Base-by-base conservation (phyloP, 768 basidiomycete species). In the Fistulinella prunicolor region DNA sequence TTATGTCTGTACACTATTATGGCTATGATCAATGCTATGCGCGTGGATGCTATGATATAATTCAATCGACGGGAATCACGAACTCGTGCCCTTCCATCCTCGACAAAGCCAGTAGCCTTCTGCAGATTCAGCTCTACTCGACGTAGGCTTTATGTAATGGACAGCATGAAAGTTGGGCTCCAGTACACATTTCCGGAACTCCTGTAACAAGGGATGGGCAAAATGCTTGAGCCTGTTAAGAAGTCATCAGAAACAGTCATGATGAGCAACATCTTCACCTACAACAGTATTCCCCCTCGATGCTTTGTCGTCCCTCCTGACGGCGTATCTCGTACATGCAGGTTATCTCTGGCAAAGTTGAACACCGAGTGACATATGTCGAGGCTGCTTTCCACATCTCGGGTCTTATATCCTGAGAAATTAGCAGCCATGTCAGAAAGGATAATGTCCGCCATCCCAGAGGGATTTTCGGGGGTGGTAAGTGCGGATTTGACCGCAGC, bases 341-440 rank as follows among this genome's bases (percentile, higher is more conserved):
- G 57, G 60, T 83, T 73, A 29, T 63, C 66, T 50, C 69, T 64
- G 4, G 82, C 77, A 61, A 96, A 94, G 36, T 74, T 66, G 49
- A 86, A 79, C 1, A 89, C 93, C 3, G 86, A 81, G 30, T 76
- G 67, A 61, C 84, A 89, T 19, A 97, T 84, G 30, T 85, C 77
- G 26, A 94, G 73, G 48, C 85, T 85, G 9, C 75, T 64, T 58
- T 84, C 76, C 1, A 78, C 76, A 66, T 98, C 94, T 42, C 75
- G 74, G 0, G 69, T 65, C 16, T 74, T 64, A 50, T 86, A 83
- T 6, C 95, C 94, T 2, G 85, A 79, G 50, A 82, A 73, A 63
- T 94, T 93, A 17, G 83, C 82, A 16, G 93, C 89, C 86, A 97
- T 94, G 61, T 96, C 94, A 8, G 86, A 90, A 4, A 96, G 73